These are phyloP conservation scores for Mollisia scopiformis DNA, from an alignment of 2,329 filamentous ascomycete genomes.

Conservation along the genomic window DNA sequence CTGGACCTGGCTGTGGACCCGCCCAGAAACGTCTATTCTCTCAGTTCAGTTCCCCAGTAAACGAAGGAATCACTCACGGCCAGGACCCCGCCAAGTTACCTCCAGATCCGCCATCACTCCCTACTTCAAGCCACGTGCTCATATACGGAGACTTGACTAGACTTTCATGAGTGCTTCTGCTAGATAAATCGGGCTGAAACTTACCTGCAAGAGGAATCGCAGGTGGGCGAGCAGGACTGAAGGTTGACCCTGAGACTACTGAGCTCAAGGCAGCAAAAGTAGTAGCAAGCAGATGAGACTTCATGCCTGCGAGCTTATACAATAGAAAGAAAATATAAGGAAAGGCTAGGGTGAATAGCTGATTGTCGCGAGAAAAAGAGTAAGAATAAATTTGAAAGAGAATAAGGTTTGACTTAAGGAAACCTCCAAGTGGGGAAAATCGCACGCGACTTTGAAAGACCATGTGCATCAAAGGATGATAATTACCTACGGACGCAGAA, in stretches of 20 bases:
- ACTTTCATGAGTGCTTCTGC: neutral
- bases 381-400: neutral
- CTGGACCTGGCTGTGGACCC: conserved; percentile 31
- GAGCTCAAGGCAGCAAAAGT: conserved; percentile 7
- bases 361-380: neutral
- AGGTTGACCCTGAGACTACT: conserved; percentile 49
- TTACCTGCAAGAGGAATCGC: conserved; percentile 68
- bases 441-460: neutral
- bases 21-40: conserved; percentile 33
- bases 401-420: neutral
- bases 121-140: conserved; percentile 71
- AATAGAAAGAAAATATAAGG: neutral
- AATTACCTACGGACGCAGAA: neutral
- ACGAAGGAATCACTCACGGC: conserved; percentile 20
- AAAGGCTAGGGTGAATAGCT: neutral
- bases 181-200: neutral
- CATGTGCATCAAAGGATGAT: neutral
- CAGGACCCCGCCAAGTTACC: conserved; percentile 64
- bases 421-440: neutral
- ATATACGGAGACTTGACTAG: conserved; percentile 71
- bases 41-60: conserved; percentile 12
- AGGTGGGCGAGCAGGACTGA: conserved; percentile 66
- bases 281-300: conserved; percentile 10
- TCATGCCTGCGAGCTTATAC: conserved; percentile 17
- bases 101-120: conserved; percentile 62